A percentile compares a stretch with the other conserved stretches of the same genome.
Evolutionary conservation across 1,139 yeast species (phyloP).

Genomic region (Blastobotrys petasosporus): DNA sequence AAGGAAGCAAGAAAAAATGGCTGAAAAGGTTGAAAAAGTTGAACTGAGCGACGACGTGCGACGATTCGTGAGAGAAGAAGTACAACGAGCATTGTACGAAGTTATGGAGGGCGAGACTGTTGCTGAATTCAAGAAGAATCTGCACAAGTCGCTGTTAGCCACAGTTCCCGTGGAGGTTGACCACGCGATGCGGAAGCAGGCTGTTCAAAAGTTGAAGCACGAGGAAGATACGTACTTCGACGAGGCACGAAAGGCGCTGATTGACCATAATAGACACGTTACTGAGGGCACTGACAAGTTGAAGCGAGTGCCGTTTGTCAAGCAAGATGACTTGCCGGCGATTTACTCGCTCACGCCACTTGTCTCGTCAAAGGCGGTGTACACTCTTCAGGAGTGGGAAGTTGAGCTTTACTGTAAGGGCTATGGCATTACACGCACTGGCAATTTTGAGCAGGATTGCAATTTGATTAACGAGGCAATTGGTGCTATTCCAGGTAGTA

Average conservation of each 20-base stretch:
- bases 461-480: conserved; percentile 6
- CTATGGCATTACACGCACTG: conserved; percentile 2
- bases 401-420: conserved; percentile 6
- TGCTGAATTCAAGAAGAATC: background rate
- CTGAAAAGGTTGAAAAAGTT: too few species aligned
- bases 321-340: conserved; percentile 2
- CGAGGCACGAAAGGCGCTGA: conserved; percentile 7
- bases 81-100: background rate
- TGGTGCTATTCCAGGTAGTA: conserved; percentile 3
- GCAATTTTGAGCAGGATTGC: conserved; percentile 3
- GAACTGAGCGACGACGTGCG: too few species aligned
- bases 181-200: conserved; percentile 1
- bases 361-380: conserved; percentile 1
- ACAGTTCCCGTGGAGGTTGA: conserved; percentile 5
- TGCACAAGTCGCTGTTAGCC: background rate
- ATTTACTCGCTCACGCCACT: conserved; percentile 7
- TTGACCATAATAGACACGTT: conserved; percentile 6
- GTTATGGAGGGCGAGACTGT: background rate
- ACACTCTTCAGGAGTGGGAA: background rate
- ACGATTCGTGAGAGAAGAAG: background rate
- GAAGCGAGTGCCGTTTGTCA: conserved; percentile 7
- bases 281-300: conserved; percentile 1
- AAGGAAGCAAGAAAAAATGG: too few species aligned
- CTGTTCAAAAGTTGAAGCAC: background rate
- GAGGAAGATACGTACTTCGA: conserved; percentile 1